Evolutionary conservation across 129 eudicot genomes (phyloP), one percentile per base, ranked within the genome.

Genomic region (Pseudognaphalium luteoalbum): DNA sequence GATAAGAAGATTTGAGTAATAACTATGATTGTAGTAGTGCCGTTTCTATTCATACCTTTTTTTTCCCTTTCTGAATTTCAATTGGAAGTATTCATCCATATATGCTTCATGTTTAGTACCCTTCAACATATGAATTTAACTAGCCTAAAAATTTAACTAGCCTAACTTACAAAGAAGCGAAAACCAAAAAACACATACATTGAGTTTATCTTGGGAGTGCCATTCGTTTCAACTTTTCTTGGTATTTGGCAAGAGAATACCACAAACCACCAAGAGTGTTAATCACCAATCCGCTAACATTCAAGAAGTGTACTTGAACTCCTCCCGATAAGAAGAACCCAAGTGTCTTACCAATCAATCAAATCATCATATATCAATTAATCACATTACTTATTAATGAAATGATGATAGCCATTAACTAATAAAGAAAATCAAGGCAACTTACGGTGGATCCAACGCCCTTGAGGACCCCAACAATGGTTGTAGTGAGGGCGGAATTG

Each of bases 361-460:
- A 25, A 25, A 25, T 25, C 60, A 79, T 3, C 60, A 79, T 3
- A 72, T 50, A 79, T 9, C 73, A 17, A 22, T 65, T 7, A 47
- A 70, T 44, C 58, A 73, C 6, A 42, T 12, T 42, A 41, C 32
- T 52, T 25, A 25, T 25, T 25, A 25, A 25, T 25, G 1, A 50
- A 64, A 47, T 52, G 10, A 65, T 5, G 4, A 42, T 3, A 20
- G 25, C 35, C 4, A 25, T 44, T 60, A 19, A 42, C 19, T 35
- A 22, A 50, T 47, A 8, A 6, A 63, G 25, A 50, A 62, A 65
- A 14, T 2, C 11, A 39, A n/a, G 30, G 20, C n/a, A 19, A 83
- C 96, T 52, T 89, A 91, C 98, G 78, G 97, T 94, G 63, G 98
- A 91, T 22, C 97, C 98, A 21, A 94, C 98, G 37, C 98, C 98